Evolutionary conservation across 2,329 filamentous ascomycete genomes (phyloP).

Genomic region (Teratosphaeria epicoccoides): DNA sequence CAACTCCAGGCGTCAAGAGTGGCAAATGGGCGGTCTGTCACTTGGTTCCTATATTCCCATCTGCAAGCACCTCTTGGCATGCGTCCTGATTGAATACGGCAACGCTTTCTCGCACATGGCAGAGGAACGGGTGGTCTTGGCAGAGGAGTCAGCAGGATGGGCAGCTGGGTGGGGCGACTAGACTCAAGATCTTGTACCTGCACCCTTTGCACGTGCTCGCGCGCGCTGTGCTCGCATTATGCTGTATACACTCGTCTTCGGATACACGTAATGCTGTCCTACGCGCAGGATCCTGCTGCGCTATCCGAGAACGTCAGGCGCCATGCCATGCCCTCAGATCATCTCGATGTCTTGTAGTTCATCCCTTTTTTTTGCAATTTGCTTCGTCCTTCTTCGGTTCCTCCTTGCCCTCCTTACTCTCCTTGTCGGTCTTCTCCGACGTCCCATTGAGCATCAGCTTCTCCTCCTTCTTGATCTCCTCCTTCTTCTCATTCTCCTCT

Average conservation of each 20-base stretch:
- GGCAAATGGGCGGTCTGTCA: constrained; percentile 41
- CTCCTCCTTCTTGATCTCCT: constrained; percentile 51
- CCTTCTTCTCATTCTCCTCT: constrained; percentile 53
- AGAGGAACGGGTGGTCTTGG: constrained; percentile 43
- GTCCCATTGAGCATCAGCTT: constrained; percentile 50
- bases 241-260: constrained; percentile 9
- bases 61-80: constrained; percentile 88
- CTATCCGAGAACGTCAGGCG: constrained; percentile 12
- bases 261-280: constrained; percentile 3
- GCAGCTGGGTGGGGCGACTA: constrained; percentile 37
- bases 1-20: neutral
- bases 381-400: constrained; percentile 32
- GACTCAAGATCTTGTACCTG: constrained; percentile 1
- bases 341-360: constrained; percentile 31
- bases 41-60: constrained; percentile 37
- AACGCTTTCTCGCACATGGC: constrained; percentile 47
- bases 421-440: constrained; percentile 38
- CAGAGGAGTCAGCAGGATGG: constrained; percentile 65
- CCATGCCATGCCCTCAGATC: constrained; percentile 1
- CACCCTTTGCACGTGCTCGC: neutral
- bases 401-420: constrained; percentile 37
- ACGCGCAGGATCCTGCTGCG: constrained; percentile 2
- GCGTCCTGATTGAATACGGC: constrained; percentile 62
- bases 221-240: constrained; percentile 2
- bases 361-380: constrained; percentile 42